Conservation (phyloP, 352 stramenopile species). For the Globisporangium heterothallicum region DNA sequence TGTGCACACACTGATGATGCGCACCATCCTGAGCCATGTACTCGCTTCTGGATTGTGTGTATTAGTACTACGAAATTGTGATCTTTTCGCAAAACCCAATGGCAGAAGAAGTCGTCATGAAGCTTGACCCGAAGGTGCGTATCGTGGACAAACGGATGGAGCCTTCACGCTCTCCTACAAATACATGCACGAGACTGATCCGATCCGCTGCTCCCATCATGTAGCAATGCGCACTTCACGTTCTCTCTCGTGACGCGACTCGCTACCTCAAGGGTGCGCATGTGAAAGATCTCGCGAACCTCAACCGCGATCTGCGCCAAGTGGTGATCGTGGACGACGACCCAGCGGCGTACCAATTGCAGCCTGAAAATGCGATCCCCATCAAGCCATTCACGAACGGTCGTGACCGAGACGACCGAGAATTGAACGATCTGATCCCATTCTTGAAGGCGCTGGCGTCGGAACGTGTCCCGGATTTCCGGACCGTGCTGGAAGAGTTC, state of each 20-base stretch:
- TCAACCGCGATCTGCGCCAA: conserved; percentile 78
- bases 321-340: conserved; percentile 86
- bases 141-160: too few relatives aligned
- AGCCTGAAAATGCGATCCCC: conserved; percentile 81
- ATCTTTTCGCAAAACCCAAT: conserved; percentile 85
- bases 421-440: conserved; percentile 77
- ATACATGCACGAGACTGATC: too few relatives aligned
- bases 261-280: conserved; percentile 79
- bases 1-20: not conserved
- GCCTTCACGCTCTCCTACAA: too few relatives aligned
- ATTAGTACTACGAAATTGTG: conserved; percentile 82
- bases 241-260: conserved; percentile 76
- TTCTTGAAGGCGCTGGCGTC: conserved; percentile 79
- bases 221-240: conserved; percentile 70
- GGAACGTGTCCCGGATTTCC: conserved; percentile 75
- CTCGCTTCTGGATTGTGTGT: not conserved
- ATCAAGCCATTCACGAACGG: conserved; percentile 75
- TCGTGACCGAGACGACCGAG: conserved; percentile 72
- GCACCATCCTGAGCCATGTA: not conserved
- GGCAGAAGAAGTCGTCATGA: conserved; percentile 72
- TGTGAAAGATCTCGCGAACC: conserved; percentile 76
- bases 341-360: conserved; percentile 70
- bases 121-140: conserved; percentile 81
- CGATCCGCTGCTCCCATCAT: too few relatives aligned
- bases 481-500: conserved; percentile 71